Evolutionary conservation across 176 grass and related monocot genomes (phyloP), one percentile per base, ranked within the genome.

Genomic region (Cenchrus americanus): DNA sequence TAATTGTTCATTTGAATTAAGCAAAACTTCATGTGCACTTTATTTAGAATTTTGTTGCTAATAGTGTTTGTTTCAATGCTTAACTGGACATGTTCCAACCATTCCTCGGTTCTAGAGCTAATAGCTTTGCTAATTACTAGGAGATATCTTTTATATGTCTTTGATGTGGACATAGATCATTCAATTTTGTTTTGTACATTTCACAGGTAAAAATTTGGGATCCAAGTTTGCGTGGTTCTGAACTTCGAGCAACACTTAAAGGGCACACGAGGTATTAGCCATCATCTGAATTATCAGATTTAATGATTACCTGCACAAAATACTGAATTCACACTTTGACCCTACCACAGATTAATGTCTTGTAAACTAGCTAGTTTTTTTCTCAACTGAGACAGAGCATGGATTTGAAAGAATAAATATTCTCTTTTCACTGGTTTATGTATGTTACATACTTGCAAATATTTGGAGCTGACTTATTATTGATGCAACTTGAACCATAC

Each of bases 201-300:
- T 71, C 87, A 34, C 87, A 99, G 96, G 96, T 99, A 69, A 99
- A 90, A 90, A 80, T 99, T 90, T 99, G 96, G 96, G 96, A 99
- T 96, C 96, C 96, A 80, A 99, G 93, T 87, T 85, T 99, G 87
- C 89, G 96, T 90, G 93, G 96, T 74, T 99, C 96, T 67, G 96
- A 99, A 92, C 93, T 99, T 85, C 87, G 86, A 80, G 89, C 83
- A 79, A 99, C 96, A 85, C 96, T 99, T 85, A 99, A 90, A 93
- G 96, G 96, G 57, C 96, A 99, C 83, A 96, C 93, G 34, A 90
- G 93, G 96, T 96, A 95, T 69, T 51, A 50, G 26, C 44, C 19
- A 5, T 66, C 15, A 66, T 86, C 42, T 8, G 62, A 34, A 73
- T 60, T 83, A 62, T 14, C 44, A 66, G 30, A 42, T 75, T 55